Evolutionary conservation across 345 rosid genomes (phyloP).

Genomic region (Geranium brycei): DNA sequence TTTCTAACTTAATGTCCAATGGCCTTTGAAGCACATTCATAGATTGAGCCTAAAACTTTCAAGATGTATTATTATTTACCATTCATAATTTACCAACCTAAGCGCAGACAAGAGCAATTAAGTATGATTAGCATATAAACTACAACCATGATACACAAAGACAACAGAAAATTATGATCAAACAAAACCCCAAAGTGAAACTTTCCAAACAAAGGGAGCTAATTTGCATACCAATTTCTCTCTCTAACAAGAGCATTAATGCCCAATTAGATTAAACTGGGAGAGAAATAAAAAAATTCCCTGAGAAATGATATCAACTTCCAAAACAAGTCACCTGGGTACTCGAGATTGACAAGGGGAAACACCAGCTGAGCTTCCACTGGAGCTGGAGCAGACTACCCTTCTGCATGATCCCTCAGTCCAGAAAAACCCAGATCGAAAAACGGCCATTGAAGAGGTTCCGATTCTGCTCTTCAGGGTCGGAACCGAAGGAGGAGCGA

Average conservation of each 20-base stretch:
- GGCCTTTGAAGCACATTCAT: no score
- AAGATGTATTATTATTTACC: no score
- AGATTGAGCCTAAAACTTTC: no score
- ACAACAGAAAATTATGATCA: neutral
- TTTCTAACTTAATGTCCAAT: no score
- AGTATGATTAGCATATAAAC: no score
- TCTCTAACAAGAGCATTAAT: no score
- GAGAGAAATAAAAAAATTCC: neutral
- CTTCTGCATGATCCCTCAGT: conserved; percentile 25
- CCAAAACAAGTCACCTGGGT: conserved; percentile 31
- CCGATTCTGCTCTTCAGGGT: conserved; percentile 25
- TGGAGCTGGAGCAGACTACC: conserved; percentile 44
- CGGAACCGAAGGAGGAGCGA: conserved; percentile 54
- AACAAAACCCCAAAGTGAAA: neutral
- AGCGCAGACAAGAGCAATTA: conserved; percentile 10
- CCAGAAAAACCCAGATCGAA: conserved; percentile 59
- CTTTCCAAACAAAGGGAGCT: neutral
- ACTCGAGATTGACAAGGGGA: conserved; percentile 28
- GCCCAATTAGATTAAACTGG: no score
- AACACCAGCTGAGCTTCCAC: conserved; percentile 33
- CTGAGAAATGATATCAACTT: conserved; percentile 4
- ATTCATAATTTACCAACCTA: neutral
- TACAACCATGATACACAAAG: no score
- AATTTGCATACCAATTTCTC: no score
- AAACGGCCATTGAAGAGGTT: conserved; percentile 14